phyloP scores from a whole-genome alignment of 1,284 basidiomycete genomes.

The Retiboletus flavoniger region DNA sequence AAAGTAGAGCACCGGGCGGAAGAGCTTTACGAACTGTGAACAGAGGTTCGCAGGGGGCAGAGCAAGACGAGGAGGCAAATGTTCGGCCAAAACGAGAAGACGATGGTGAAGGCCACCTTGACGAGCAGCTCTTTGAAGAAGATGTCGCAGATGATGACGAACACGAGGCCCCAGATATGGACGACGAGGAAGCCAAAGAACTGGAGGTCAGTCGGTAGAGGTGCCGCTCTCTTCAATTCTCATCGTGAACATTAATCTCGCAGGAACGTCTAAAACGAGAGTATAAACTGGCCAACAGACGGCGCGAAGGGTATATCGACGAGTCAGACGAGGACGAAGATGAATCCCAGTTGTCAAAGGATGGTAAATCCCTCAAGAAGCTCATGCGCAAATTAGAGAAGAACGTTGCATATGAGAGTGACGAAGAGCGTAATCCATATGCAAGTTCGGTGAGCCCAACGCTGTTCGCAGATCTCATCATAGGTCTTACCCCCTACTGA shows the following conservation, averaged over 20 bases:
- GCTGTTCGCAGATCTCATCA: not conserved
- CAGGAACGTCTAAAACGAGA: conserved; percentile 84
- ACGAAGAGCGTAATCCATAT: conserved; percentile 80
- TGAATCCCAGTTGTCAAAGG: conserved; percentile 57
- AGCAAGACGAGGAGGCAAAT: conserved; percentile 55
- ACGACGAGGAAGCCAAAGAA: conserved; percentile 84
- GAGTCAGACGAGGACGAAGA: conserved; percentile 72
- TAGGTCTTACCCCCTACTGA: conserved; percentile 17
- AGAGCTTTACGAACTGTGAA: conserved; percentile 62
- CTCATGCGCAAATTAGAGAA: conserved; percentile 72
- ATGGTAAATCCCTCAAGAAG: conserved; percentile 76
- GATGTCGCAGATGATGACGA: conserved; percentile 88
- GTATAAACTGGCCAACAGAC: conserved; percentile 75
- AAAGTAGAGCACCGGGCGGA: conserved; percentile 65
- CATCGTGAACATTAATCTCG: not conserved
- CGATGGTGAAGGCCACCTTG: conserved; percentile 71
- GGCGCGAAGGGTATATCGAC: conserved; percentile 64
- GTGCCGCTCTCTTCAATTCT: not conserved
- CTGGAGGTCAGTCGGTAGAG: conserved; percentile 57
- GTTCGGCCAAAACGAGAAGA: conserved; percentile 53
- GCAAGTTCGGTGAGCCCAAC: conserved; percentile 61
- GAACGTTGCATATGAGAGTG: conserved; percentile 74
- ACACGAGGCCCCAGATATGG: conserved; percentile 63
- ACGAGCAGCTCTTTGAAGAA: conserved; percentile 82
- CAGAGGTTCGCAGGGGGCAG: conserved; percentile 66